Base-by-base conservation (phyloP, 2,329 filamentous ascomycete genomes). In the Pseudogymnoascus sp. region DNA sequence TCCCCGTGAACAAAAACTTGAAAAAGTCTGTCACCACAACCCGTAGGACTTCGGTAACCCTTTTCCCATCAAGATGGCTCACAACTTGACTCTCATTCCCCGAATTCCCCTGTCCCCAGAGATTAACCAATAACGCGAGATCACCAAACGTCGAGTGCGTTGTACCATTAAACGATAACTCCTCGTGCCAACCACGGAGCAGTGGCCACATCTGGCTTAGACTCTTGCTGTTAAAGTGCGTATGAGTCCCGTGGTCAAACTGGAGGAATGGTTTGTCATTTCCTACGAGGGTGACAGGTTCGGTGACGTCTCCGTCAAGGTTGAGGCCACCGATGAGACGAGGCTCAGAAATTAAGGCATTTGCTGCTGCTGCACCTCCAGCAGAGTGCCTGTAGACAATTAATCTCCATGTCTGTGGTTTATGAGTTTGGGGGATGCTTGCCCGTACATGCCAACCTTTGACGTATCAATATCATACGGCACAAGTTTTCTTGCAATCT, bases 271-370 rank as follows among this genome's bases (percentile, higher is more conserved):
- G 45, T 31, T 52, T 52, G 14, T 18, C 25, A 52, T 52, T 52
- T 5, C 45, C 25, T 16, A 52, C 14, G 25, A 52, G 25, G 7
- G 45, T 52, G n/a, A 52, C 45, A 16, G 45, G 45, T 16, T n/a
- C 69, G 37, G 67, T 69, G 41, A 76, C 67, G 1, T 60, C 35
- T 3, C 76, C 76, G 61, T 78, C 76, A 16, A 77, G 65, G 63
- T 75, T 75, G 2, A 76, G 65, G 16, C 75, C 75, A 2, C 68
- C 73, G 0, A 67, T 61, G 37, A 77, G 66, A 14, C 74, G 67
- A 2, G 61, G 58, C 25, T 75, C 73, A 9, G 63, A 61, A 2
- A 69, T 63, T 63, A 75, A 68, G 0, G 70, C 67, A 7, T 67
- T 67, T 6, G 72, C 74, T 3, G 74, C 70, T 4, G 72, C 67